phyloP scores from a whole-genome alignment of 106 monocot genomes.

The Hemerocallis citrina region DNA sequence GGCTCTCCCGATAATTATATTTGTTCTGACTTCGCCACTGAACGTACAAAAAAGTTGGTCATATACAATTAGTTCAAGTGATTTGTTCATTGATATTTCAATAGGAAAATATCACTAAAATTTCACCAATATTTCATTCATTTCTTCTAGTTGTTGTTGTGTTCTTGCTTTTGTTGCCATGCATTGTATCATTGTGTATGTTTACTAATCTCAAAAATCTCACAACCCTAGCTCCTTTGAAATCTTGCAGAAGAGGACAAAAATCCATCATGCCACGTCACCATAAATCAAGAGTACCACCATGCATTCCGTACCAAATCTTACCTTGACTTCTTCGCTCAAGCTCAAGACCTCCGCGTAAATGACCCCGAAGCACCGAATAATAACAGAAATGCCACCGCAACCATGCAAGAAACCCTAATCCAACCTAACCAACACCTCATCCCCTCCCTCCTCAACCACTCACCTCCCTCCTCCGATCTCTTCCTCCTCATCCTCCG shows the following conservation, averaged over 20 bases:
- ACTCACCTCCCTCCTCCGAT: not conserved
- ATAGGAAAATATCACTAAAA: too few relatives aligned
- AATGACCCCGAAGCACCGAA: not conserved
- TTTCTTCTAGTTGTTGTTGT: too few relatives aligned
- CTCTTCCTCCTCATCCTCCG: constrained; percentile 7
- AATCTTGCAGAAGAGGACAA: constrained; percentile 2
- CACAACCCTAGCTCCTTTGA: too few relatives aligned
- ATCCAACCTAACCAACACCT: constrained; percentile 17
- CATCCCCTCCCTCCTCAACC: constrained; percentile 10
- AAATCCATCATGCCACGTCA: not conserved
- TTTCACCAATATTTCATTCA: too few relatives aligned
- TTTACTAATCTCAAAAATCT: too few relatives aligned
- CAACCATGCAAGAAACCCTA: not conserved
- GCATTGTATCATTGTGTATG: too few relatives aligned
- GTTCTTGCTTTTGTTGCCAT: too few relatives aligned
- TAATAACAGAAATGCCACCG: not conserved
- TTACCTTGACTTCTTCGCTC: constrained; percentile 9
- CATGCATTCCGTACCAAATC: constrained; percentile 19
- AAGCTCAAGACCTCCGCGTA: constrained; percentile 7
- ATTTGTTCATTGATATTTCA: too few relatives aligned
- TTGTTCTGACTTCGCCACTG: too few relatives aligned
- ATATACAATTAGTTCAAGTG: too few relatives aligned
- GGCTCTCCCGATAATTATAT: too few relatives aligned
- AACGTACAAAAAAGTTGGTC: too few relatives aligned
- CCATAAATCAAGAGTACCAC: constrained; percentile 21